Evolutionary conservation across 192 early-diverging fungal species (phyloP), one percentile per base, ranked within the genome.

Genomic region (Backusella psychrophila): DNA sequence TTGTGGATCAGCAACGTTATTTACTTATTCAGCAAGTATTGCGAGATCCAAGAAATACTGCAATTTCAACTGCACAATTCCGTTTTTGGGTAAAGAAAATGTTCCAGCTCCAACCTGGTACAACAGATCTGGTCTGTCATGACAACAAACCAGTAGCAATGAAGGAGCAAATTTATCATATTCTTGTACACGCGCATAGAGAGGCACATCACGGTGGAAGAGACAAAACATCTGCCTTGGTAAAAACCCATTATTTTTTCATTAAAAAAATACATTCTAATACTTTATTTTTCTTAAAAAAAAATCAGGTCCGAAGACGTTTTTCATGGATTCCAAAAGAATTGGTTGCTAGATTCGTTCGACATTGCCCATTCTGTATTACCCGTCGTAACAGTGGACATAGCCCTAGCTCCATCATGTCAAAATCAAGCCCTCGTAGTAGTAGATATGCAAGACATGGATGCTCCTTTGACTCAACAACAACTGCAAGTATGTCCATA

Each of bases 61-160:
- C 84, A 23, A 81, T 88, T 42, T 88, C 87, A 11, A 88, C 87
- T 3, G 87, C 87, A 0, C 87, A 88, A 70, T 88, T 88, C 53
- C 81, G 87, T 2, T 88, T 88, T 68, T 88, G 87, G 87, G 87
- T 85, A 26, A 88, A 88, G 68, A 88, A 88, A 34, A 88, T 88
- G 87, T 88, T 88, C 72, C 80, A 82, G 2, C 75, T 88, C 12
- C 72, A 69, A 26, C 65, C 67, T 29, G 82, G 78, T 6, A 83
- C 80, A 1, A 76, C 76, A 5, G 81, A 86, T 68, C 74, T 83
- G 15, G 83, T 88, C 4, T 86, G 83, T 44, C 87, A 88, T 76
- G 80, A 85, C 19, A 84, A 85, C 33, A 88, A 88, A 33, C 87
- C 87, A 17, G 83, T 88, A 1, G 87, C 87, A 6, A 86, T 84